These are phyloP conservation scores for Ilyonectria mors-panacis DNA, from an alignment of 2,329 filamentous ascomycete genomes.

Conservation along the genomic window DNA sequence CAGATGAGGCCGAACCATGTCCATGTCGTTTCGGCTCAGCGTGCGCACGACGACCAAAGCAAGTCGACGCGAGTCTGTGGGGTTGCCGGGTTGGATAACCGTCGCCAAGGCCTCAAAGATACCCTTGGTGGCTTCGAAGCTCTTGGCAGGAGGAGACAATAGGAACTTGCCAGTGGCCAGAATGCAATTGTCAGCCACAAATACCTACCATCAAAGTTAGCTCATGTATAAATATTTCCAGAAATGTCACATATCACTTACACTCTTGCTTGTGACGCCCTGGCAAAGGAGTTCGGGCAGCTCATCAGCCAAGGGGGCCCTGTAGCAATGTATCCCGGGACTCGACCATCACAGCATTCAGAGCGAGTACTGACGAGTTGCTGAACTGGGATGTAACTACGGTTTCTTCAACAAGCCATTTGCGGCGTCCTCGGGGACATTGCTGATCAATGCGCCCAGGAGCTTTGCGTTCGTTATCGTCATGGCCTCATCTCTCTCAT, in stretches of 20 bases:
- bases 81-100: conserved; percentile 82
- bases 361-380: conserved; percentile 83
- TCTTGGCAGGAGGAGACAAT: conserved; percentile 76
- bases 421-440: conserved; percentile 81
- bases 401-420: conserved; percentile 73
- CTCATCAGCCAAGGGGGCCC: conserved; percentile 77
- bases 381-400: conserved; percentile 84
- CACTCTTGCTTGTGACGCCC: conserved; percentile 83
- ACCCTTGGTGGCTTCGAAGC: conserved; percentile 82
- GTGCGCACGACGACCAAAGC: conserved; percentile 91
- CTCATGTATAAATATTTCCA: conserved; percentile 8
- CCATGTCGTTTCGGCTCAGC: conserved; percentile 82
- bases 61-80: conserved; percentile 87
- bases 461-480: conserved; percentile 92
- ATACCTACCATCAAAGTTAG: conserved; percentile 66
- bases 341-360: conserved; percentile 91
- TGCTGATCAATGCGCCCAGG: conserved; percentile 90
- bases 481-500: conserved; percentile 82
- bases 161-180: conserved; percentile 93
- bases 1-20: conserved; percentile 86
- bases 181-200: conserved; percentile 89
- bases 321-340: conserved; percentile 79
- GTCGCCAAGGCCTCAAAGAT: conserved; percentile 84
- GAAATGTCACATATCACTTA: conserved; percentile 61
- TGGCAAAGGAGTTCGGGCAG: conserved; percentile 83